Base-by-base conservation (phyloP, 164 flowering plant species). In the Macadamia tetraphylla region DNA sequence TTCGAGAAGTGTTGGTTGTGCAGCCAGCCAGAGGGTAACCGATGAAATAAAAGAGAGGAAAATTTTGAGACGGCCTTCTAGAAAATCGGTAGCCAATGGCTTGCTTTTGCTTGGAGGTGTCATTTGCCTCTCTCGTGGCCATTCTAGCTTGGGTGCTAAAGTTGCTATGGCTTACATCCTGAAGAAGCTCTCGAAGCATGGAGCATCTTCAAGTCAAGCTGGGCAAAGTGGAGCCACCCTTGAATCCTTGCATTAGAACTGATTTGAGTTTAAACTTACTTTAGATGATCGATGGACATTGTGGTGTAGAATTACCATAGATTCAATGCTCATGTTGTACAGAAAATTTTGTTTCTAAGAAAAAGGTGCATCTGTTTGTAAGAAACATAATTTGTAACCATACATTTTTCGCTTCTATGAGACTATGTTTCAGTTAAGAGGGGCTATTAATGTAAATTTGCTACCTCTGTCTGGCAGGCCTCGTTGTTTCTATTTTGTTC, bases 31-130 rank as follows among this genome's bases (percentile, higher is more conserved):
- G 14, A 59, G 48, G 60, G 64, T 53, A 4, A 6, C 62, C n/a
- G 55, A 18, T 58, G 81, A 76, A 59, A 29, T 61, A 17, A 67
- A 63, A 57, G 72, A 68, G 44, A 78, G 71, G 67, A 84, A 74
- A 65, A 10, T 79, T 17, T 58, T 61, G 0, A 80, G 74, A 74
- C 81, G 64, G 75, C 86, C 97, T 53, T 83, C 97, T 7, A 81
- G 69, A 75, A 89, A 85, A 76, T 17, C 77, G 70, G 46, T 94
- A 42, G 83, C 86, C 18, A 90, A 88, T 32, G 79, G 97, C 35
- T 76, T 94, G 77, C 79, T 89, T 63, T 81, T 94, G 43, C 69
- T 92, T 52, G 97, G 97, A 18, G 94, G 97, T 64, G 70, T 80
- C 0, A 18, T 90, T 60, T 87, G 87, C 75, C 73, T 94, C 61